Percentiles rank a stretch among this genome's conserved stretches.
phyloP scores from a whole-genome alignment of 257 asterid genomes.

The Solanum piurae region DNA sequence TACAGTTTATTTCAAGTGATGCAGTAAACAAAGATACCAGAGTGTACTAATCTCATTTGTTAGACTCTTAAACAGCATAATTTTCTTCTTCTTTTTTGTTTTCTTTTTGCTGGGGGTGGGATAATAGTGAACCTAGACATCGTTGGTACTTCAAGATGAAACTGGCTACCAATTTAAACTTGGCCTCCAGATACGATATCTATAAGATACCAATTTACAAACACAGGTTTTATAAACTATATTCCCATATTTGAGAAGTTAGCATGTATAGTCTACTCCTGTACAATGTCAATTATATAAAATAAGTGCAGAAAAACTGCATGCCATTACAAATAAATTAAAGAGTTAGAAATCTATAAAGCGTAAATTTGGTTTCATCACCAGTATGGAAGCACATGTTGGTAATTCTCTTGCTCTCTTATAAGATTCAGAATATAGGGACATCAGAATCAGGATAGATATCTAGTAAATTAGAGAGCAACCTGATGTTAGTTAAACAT shows the following conservation, averaged over 20 bases:
- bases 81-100: neutral
- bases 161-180: neutral
- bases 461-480: neutral
- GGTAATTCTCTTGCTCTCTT: neutral
- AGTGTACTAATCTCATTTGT: neutral
- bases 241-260: neutral
- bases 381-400: neutral
- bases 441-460: neutral
- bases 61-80: neutral
- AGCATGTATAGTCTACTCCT: neutral
- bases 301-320: neutral
- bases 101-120: neutral
- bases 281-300: neutral
- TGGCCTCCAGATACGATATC: neutral
- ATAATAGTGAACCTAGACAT: neutral
- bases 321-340: neutral
- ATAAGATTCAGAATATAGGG: neutral
- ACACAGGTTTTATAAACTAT: neutral
- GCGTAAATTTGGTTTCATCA: neutral
- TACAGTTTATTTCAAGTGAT: neutral
- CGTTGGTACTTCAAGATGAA: neutral
- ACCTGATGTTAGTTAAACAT: neutral
- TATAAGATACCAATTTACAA: neutral
- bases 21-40: neutral
- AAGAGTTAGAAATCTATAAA: neutral